These are phyloP conservation scores for Teratosphaeria destructans DNA, from an alignment of 2,329 filamentous ascomycete species.

Conservation along the genomic window DNA sequence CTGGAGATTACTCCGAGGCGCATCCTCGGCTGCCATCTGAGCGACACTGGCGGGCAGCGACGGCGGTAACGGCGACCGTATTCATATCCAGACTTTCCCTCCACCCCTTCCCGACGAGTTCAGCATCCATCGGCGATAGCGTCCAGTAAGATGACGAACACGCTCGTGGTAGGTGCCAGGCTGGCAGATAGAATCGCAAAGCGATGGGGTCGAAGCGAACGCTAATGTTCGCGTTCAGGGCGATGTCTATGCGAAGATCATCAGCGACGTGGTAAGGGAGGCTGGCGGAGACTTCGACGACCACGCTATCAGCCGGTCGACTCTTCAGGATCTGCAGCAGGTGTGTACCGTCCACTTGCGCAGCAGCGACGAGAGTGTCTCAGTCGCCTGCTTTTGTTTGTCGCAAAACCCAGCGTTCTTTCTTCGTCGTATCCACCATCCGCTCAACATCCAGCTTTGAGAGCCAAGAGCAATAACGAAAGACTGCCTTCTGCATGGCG, in stretches of 20 bases:
- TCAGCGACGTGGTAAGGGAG: constrained; percentile 53
- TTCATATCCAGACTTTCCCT: background rate
- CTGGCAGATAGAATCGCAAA: background rate
- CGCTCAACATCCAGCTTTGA: background rate
- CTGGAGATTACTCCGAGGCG: background rate
- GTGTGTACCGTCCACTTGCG: constrained; percentile 42
- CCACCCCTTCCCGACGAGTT: background rate
- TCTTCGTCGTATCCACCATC: background rate
- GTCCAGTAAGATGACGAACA: constrained; percentile 10
- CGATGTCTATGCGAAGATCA: constrained; percentile 78
- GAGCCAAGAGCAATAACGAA: background rate
- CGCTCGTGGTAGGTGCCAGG: constrained; percentile 9
- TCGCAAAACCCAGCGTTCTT: background rate
- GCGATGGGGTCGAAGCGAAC: background rate
- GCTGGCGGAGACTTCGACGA: constrained; percentile 96
- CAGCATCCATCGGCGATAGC: background rate
- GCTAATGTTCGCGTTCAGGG: constrained; percentile 40
- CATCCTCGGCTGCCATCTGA: background rate
- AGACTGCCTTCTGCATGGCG: background rate
- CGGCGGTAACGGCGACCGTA: background rate
- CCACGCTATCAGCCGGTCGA: constrained; percentile 78
- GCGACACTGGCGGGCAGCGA: background rate
- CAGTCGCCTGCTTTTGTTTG: background rate
- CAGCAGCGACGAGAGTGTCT: background rate
- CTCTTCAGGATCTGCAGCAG: constrained; percentile 76